phyloP scores from a whole-genome alignment of 306 rosid genomes.

The Albizia julibrissin region DNA sequence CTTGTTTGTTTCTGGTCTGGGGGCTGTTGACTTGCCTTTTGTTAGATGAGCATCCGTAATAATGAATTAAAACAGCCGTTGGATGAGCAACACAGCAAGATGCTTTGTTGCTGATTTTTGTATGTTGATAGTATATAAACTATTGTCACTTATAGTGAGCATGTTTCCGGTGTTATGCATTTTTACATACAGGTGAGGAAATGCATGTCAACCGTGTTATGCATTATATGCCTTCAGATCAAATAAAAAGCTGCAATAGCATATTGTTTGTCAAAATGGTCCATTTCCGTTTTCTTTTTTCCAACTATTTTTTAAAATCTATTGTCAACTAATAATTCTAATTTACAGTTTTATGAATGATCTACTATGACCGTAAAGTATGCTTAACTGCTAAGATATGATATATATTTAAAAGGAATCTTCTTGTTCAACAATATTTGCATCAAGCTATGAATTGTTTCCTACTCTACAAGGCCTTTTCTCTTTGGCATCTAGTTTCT shows the following conservation, averaged over 20 bases:
- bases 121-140: not conserved
- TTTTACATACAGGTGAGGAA: not conserved
- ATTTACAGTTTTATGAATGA: not conserved
- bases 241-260: not conserved
- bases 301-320: not conserved
- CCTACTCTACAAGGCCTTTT: not conserved
- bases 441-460: not conserved
- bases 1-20: constrained; percentile 1
- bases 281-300: not conserved
- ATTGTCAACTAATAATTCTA: not conserved
- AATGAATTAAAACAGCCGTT: not conserved
- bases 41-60: not conserved
- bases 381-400: not conserved
- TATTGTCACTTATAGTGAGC: not conserved
- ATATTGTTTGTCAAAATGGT: not conserved
- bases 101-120: not conserved
- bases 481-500: not conserved
- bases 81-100: not conserved
- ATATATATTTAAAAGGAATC: not conserved
- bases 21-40: not conserved
- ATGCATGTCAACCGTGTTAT: not conserved
- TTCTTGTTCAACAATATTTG: constrained; percentile 10
- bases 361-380: not conserved
- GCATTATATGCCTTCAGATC: not conserved
- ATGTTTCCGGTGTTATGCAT: not conserved